Percentiles rank a stretch among this genome's conserved stretches.
Evolutionary conservation across 495 filamentous ascomycete species (phyloP).

Genomic region (Penicillium antarcticum): DNA sequence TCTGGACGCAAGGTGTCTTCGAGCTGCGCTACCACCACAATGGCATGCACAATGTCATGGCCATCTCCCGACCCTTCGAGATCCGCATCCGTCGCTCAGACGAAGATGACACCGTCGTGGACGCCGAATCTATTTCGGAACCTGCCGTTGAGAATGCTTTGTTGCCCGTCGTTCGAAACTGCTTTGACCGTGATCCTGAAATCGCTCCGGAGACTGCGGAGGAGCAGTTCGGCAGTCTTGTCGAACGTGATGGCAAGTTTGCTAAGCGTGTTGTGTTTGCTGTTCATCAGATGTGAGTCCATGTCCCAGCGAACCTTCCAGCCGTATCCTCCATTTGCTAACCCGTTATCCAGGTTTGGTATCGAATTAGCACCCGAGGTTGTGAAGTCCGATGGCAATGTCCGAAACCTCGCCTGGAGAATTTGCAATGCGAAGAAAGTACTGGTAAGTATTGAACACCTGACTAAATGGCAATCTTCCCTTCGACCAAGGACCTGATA

Average conservation of each 20-base stretch:
- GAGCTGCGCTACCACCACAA: slow-evolving; percentile 97
- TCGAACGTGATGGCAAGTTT: slow-evolving; percentile 84
- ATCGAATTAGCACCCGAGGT: slow-evolving; percentile 93
- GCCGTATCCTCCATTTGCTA: not conserved
- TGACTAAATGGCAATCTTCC: not conserved
- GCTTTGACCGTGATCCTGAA: slow-evolving; percentile 87
- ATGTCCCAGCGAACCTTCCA: not conserved
- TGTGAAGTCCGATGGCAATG: slow-evolving; percentile 87
- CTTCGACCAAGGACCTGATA: slow-evolving; percentile 4
- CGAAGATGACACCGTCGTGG: slow-evolving; percentile 54
- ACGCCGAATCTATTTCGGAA: slow-evolving; percentile 47
- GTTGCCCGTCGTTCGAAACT: slow-evolving; percentile 80
- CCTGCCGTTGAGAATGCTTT: slow-evolving; percentile 70
- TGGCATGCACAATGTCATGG: slow-evolving; percentile 93
- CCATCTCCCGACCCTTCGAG: slow-evolving; percentile 90
- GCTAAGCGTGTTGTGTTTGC: slow-evolving; percentile 88
- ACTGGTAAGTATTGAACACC: slow-evolving; percentile 57
- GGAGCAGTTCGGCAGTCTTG: slow-evolving; percentile 77
- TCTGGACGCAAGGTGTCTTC: slow-evolving; percentile 94
- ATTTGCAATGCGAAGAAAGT: slow-evolving; percentile 95
- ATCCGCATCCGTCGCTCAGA: slow-evolving; percentile 78
- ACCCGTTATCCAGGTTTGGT: slow-evolving; percentile 61
- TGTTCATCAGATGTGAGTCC: slow-evolving; percentile 77
- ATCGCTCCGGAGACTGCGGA: slow-evolving; percentile 79
- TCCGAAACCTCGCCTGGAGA: slow-evolving; percentile 88